phyloP scores from a whole-genome alignment of 495 filamentous ascomycete genomes.

The Pseudotulostoma volvatum region DNA sequence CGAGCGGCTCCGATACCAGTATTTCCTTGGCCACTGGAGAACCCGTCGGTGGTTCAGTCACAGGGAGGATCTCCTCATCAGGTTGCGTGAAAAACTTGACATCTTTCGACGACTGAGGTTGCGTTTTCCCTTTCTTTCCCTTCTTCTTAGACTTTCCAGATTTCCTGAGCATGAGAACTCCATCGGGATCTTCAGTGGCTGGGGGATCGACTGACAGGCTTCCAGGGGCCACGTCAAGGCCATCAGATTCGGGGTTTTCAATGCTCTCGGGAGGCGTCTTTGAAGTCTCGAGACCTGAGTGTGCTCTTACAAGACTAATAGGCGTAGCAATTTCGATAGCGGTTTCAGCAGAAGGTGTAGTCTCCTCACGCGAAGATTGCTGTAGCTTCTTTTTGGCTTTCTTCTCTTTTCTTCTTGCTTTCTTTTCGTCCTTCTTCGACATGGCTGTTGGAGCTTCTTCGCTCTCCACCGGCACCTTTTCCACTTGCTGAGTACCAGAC shows the following conservation, averaged over 20 bases:
- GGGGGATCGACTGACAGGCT: not conserved
- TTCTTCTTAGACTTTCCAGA: not conserved
- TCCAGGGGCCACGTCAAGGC: too few species aligned
- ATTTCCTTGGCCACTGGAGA: too few species aligned
- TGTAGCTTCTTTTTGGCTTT: constrained; percentile 4
- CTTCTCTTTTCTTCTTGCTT: constrained; percentile 10
- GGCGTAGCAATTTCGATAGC: not conserved
- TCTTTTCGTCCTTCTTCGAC: constrained; percentile 17
- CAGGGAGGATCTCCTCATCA: too few species aligned
- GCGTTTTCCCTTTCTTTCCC: not conserved
- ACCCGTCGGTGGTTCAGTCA: too few species aligned
- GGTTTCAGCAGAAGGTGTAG: not conserved
- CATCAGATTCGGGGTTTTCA: too few species aligned
- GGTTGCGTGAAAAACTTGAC: too few species aligned
- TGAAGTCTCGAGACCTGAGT: too few species aligned
- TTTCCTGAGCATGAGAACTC: not conserved
- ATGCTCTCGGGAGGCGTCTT: too few species aligned
- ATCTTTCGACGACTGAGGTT: constrained; percentile 8
- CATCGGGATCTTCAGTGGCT: not conserved
- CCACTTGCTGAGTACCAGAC: not conserved
- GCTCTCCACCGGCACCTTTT: not conserved
- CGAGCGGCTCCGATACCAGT: too few species aligned
- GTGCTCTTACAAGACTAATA: not conserved
- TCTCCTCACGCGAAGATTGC: constrained; percentile 1
- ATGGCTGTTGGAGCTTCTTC: constrained; percentile 2